A percentile compares a stretch with the other conserved stretches of the same genome.
Conservation (phyloP, 257 asterid species). For the Nicotiana undulata region DNA sequence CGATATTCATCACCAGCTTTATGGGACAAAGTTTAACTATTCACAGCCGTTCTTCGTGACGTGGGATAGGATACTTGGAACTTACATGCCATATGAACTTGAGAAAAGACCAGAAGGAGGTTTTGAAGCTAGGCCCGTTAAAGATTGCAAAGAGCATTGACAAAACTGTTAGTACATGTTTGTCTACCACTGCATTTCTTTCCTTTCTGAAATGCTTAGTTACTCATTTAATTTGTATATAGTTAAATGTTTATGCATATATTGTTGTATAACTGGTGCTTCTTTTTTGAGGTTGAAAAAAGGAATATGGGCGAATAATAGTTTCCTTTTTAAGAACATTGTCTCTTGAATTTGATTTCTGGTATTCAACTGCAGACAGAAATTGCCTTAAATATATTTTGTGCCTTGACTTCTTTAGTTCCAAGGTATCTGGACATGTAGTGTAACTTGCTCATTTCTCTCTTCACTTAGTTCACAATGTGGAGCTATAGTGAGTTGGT, state of each 20-base stretch:
- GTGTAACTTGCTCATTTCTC: not conserved
- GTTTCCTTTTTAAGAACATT: not conserved
- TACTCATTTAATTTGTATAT: constrained; percentile 34
- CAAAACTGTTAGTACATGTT: not conserved
- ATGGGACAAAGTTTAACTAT: constrained; percentile 72
- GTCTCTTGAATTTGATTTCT: not conserved
- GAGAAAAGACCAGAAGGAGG: constrained; percentile 71
- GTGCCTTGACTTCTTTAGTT: not conserved
- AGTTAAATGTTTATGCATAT: constrained; percentile 17
- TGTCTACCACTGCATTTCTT: constrained; percentile 27
- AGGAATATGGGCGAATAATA: constrained; percentile 5
- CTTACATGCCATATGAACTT: constrained; percentile 80
- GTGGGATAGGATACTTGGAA: constrained; percentile 81
- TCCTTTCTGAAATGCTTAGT: constrained; percentile 9
- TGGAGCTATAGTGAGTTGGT: not conserved
- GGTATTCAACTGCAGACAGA: not conserved
- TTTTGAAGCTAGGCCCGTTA: constrained; percentile 63
- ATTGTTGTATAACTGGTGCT: constrained; percentile 33
- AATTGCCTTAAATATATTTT: not conserved
- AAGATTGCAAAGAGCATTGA: constrained; percentile 58
- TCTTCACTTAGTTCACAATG: not conserved
- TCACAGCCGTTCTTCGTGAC: constrained; percentile 93
- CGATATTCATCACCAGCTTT: constrained; percentile 85
- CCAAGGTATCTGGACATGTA: not conserved
- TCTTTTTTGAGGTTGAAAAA: constrained; percentile 16